Evolutionary conservation across 2,329 filamentous ascomycete species (phyloP).

Genomic region (Bipolaris sorokiniana): DNA sequence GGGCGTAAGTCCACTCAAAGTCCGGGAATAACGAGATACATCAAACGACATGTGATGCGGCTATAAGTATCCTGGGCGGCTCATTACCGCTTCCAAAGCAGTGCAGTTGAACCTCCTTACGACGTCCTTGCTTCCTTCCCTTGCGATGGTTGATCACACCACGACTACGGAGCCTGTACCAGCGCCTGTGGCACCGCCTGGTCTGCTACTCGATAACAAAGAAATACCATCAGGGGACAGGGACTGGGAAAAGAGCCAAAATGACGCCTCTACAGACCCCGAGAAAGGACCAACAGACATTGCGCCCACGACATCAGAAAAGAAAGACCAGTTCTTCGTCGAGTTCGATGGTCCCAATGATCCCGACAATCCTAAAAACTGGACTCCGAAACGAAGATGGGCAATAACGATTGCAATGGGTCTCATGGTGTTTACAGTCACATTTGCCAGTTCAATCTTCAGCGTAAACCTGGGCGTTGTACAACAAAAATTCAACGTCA

Average conservation of each 20-base stretch:
- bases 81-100: background rate
- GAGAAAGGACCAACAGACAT: slow-evolving; percentile 12
- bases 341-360: slow-evolving; percentile 77
- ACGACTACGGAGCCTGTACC: background rate
- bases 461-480: slow-evolving; percentile 65
- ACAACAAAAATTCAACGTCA: slow-evolving; percentile 55
- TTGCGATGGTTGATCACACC: slow-evolving; percentile 1
- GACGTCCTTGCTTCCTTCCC: background rate
- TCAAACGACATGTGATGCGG: background rate
- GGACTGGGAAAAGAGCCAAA: slow-evolving; percentile 13
- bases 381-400: slow-evolving; percentile 71
- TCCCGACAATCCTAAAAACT: slow-evolving; percentile 73
- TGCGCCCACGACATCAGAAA: slow-evolving; percentile 22
- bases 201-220: background rate
- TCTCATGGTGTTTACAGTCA: slow-evolving; percentile 47
- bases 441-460: slow-evolving; percentile 62
- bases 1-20: slow-evolving; percentile 7
- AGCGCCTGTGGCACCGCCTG: background rate
- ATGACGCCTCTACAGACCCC: slow-evolving; percentile 10
- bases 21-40: slow-evolving; percentile 20
- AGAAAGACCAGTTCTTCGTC: slow-evolving; percentile 57
- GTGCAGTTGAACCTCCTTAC: background rate
- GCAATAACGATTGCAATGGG: slow-evolving; percentile 70
- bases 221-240: background rate
- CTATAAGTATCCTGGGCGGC: slow-evolving; percentile 12